These are phyloP conservation scores for Penicillium longicatenatum DNA, from an alignment of 495 filamentous ascomycete species.

Conservation along the genomic window DNA sequence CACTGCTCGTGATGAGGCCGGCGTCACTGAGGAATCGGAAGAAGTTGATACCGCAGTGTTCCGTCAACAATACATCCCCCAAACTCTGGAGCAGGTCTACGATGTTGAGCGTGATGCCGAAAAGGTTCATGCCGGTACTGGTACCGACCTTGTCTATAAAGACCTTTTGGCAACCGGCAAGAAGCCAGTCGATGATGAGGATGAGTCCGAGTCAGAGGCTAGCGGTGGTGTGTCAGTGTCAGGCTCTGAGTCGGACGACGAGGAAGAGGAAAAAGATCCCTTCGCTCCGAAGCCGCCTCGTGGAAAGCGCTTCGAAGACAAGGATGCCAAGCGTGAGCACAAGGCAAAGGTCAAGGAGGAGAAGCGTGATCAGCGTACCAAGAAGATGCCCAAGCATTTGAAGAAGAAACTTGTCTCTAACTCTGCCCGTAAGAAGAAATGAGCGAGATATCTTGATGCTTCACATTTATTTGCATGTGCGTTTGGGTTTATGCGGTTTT, in stretches of 20 bases:
- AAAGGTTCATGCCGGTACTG: slow-evolving; percentile 69
- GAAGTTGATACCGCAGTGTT: slow-evolving; percentile 90
- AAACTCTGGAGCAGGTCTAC: slow-evolving; percentile 91
- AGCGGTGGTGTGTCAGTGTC: slow-evolving; percentile 47
- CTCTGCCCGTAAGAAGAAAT: slow-evolving; percentile 51
- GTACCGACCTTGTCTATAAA: slow-evolving; percentile 74
- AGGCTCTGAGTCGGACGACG: slow-evolving; percentile 50
- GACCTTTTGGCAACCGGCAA: slow-evolving; percentile 72
- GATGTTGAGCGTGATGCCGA: slow-evolving; percentile 90
- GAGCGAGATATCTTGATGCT: slow-evolving; percentile 9
- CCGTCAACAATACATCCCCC: slow-evolving; percentile 91
- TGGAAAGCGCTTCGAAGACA: slow-evolving; percentile 89
- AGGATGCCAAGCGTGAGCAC: slow-evolving; percentile 84
- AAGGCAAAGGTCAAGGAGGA: slow-evolving; percentile 93
- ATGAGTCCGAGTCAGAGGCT: slow-evolving; percentile 48
- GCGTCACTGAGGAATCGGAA: slow-evolving; percentile 40
- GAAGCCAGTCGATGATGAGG: slow-evolving; percentile 38
- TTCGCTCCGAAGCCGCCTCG: slow-evolving; percentile 72
- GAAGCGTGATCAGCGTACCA: slow-evolving; percentile 85
- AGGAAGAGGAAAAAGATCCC: slow-evolving; percentile 44
- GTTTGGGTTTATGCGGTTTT: slow-evolving; percentile 14
- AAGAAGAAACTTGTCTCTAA: slow-evolving; percentile 66
- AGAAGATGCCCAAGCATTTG: slow-evolving; percentile 92
- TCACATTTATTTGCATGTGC: slow-evolving; percentile 21
- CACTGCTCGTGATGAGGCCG: slow-evolving; percentile 41